Conservation (phyloP, 1,284 basidiomycete species). For the Naganishia albida region DNA sequence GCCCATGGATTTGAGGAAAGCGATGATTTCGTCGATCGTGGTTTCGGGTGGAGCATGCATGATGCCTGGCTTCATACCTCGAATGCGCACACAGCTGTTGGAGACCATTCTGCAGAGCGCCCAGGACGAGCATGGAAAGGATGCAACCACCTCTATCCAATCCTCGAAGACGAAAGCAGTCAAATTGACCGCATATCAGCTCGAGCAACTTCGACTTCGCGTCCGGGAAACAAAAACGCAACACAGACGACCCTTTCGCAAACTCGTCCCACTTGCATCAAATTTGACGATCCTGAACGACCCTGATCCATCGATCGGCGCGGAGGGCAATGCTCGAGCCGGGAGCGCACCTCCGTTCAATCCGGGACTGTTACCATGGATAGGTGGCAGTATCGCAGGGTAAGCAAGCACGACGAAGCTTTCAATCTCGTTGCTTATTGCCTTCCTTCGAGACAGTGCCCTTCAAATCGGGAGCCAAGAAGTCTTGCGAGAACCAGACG, state of each 20-base stretch:
- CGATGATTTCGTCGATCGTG: conserved; percentile 76
- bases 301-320: conserved; percentile 57
- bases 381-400: conserved; percentile 91
- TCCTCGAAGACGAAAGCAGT: conserved; percentile 15
- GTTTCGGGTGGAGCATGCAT: conserved; percentile 85
- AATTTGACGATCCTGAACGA: conserved; percentile 82
- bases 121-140: conserved; percentile 35
- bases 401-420: conserved; percentile 53
- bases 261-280: conserved; percentile 67
- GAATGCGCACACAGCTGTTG: conserved; percentile 74
- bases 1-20: conserved; percentile 82
- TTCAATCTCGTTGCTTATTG: conserved; percentile 7
- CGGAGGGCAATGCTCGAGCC: conserved; percentile 58
- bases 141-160: conserved; percentile 5
- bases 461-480: conserved; percentile 82
- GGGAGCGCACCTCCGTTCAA: conserved; percentile 83
- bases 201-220: conserved; percentile 17
- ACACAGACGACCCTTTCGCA: conserved; percentile 68
- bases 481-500: conserved; percentile 78
- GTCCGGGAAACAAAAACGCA: conserved; percentile 34
- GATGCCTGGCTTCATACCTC: conserved; percentile 86
- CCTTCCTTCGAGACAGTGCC: conserved; percentile 55
- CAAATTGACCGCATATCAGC: conserved; percentile 34
- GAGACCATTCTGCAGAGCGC: conserved; percentile 61
- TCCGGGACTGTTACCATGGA: conserved; percentile 77